Conservation (phyloP, 768 basidiomycete genomes). For the Leccinum boreale region DNA sequence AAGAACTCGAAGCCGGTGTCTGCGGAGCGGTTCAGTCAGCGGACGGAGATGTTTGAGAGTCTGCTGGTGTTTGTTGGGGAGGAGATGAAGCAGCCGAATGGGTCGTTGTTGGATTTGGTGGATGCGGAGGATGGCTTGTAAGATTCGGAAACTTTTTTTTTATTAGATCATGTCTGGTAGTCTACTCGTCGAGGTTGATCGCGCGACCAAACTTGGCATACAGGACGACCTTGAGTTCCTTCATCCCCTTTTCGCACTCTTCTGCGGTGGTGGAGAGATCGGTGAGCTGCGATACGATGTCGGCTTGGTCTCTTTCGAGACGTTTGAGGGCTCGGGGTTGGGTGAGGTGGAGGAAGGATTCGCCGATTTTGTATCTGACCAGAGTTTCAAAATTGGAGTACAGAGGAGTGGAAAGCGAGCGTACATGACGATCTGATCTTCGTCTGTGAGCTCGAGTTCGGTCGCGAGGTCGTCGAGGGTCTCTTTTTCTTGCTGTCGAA, state of each 20-base stretch:
- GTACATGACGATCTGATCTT: slow-evolving; percentile 75
- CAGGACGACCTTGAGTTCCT: slow-evolving; percentile 69
- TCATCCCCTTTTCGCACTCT: slow-evolving; percentile 73
- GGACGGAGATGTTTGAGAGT: slow-evolving; percentile 67
- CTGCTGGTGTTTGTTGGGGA: slow-evolving; percentile 62
- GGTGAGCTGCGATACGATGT: slow-evolving; percentile 54
- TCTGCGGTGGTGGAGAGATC: slow-evolving; percentile 49
- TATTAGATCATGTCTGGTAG: neutral
- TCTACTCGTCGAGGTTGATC: slow-evolving; percentile 85
- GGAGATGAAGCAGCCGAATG: slow-evolving; percentile 63
- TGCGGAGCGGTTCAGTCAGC: slow-evolving; percentile 53
- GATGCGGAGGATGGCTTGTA: slow-evolving; percentile 36
- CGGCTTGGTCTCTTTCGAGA: slow-evolving; percentile 65
- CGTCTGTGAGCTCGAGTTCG: slow-evolving; percentile 88
- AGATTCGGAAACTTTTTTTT: neutral
- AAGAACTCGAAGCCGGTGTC: slow-evolving; percentile 30
- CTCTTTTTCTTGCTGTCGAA: slow-evolving; percentile 84
- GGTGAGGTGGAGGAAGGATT: slow-evolving; percentile 80
- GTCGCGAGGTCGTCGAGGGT: slow-evolving; percentile 84
- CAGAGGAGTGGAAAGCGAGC: slow-evolving; percentile 39
- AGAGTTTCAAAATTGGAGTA: slow-evolving; percentile 46
- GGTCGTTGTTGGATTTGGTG: slow-evolving; percentile 61
- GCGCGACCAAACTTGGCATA: slow-evolving; percentile 93
- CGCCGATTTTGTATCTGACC: slow-evolving; percentile 82
- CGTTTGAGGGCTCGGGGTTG: slow-evolving; percentile 65